Conservation (phyloP, 352 stramenopile genomes). For the Phytophthora multivora region DNA sequence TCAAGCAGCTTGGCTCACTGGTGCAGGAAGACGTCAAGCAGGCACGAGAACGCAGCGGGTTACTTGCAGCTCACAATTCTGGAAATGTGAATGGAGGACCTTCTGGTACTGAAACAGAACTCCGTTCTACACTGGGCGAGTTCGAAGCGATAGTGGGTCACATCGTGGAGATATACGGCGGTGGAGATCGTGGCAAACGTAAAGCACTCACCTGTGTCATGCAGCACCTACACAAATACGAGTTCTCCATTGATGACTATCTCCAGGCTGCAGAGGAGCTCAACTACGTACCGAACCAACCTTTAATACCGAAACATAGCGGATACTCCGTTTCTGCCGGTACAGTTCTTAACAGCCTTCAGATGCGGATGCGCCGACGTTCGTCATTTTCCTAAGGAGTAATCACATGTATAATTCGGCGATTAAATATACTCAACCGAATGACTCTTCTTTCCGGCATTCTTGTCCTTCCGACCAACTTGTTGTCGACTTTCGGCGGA, state of each 20-base stretch:
- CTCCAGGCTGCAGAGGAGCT: conserved; percentile 65
- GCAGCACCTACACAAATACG: conserved; percentile 81
- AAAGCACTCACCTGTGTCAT: conserved; percentile 77
- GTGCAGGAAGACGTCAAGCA: conserved; percentile 43
- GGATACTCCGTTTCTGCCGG: conserved; percentile 11
- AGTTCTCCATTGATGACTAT: conserved; percentile 83
- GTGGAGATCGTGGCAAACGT: conserved; percentile 70
- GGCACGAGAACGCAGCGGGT: conserved; percentile 33
- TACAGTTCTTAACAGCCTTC: conserved; percentile 54
- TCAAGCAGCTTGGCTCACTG: conserved; percentile 35
- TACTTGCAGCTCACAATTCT: conserved; percentile 26
- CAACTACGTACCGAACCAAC: conserved; percentile 20
- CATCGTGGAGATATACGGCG: conserved; percentile 73
- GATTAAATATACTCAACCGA: too few relatives aligned
- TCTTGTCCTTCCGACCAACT: too few relatives aligned
- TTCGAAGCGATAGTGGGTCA: conserved; percentile 57
- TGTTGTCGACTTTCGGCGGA: too few relatives aligned
- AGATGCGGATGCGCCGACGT: conserved; percentile 59
- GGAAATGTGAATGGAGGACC: not conserved
- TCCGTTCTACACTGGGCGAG: conserved; percentile 56
- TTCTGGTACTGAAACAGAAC: conserved; percentile 30
- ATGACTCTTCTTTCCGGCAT: too few relatives aligned
- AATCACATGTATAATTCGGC: too few relatives aligned
- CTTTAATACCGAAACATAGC: conserved; percentile 3
- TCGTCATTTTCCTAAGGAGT: conserved; percentile 49